phyloP scores from a whole-genome alignment of 1,284 basidiomycete species.

The Xanthoconium separans region DNA sequence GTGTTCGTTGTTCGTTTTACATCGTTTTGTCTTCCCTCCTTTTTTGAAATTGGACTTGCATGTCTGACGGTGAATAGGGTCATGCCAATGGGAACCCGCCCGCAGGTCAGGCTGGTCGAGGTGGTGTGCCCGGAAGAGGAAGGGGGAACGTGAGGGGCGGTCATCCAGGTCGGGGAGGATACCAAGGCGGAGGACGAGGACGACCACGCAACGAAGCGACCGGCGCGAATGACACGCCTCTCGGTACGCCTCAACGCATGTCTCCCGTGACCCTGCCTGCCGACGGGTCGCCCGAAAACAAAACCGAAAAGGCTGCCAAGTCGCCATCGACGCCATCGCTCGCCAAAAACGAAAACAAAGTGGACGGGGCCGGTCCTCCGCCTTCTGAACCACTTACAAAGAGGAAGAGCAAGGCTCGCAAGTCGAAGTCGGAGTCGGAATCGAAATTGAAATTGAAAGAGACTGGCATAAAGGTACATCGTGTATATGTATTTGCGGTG shows the following conservation, averaged over 20 bases:
- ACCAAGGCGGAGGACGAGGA: slow-evolving; percentile 9
- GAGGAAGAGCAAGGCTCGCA: slow-evolving; percentile 22
- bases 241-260: slow-evolving; percentile 61
- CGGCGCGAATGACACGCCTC: slow-evolving; percentile 66
- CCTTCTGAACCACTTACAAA: slow-evolving; percentile 13
- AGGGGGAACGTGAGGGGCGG: slow-evolving; percentile 22
- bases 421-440: slow-evolving; percentile 21
- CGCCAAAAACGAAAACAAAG: slow-evolving; percentile 1
- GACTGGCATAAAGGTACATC: slow-evolving; percentile 8
- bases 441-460: slow-evolving; percentile 25
- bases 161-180: slow-evolving; percentile 22
- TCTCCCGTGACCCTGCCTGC: slow-evolving; percentile 36
- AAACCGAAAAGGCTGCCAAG: neutral
- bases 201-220: slow-evolving; percentile 40
- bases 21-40: neutral
- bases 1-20: too few relatives aligned
- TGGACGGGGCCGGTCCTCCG: neutral
- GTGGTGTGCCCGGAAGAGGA: slow-evolving; percentile 31
- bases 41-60: neutral
- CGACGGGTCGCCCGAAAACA: slow-evolving; percentile 5
- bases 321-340: neutral
- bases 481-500: slow-evolving; percentile 1
- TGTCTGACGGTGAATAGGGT: slow-evolving; percentile 15
- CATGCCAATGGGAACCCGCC: neutral
- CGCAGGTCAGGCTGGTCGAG: slow-evolving; percentile 4